Percentiles rank a stretch among this genome's conserved stretches.
phyloP scores from a whole-genome alignment of 164 flowering plant species.

The Nymphaea thermarum region DNA sequence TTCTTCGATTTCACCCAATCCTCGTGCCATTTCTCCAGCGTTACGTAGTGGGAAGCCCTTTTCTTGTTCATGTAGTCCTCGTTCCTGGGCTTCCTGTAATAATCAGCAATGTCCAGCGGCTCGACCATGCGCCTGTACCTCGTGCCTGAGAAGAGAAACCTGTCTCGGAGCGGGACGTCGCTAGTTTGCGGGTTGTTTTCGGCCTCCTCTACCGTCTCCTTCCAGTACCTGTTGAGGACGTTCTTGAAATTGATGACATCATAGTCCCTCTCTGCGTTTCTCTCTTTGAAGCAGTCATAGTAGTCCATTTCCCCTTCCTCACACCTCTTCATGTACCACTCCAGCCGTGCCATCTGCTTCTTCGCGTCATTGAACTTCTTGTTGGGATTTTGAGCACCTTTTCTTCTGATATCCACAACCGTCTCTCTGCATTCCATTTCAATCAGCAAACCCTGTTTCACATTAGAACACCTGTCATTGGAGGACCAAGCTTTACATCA shows the following conservation, averaged over 20 bases:
- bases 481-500: too few relatives aligned
- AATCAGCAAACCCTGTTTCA: too few relatives aligned
- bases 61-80: too few relatives aligned
- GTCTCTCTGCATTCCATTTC: neutral
- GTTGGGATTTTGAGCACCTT: neutral
- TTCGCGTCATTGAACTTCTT: neutral
- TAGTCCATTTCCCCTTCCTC: neutral
- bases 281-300: neutral
- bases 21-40: neutral
- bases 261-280: neutral
- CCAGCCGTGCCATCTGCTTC: neutral
- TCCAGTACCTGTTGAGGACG: neutral
- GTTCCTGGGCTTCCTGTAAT: too few relatives aligned
- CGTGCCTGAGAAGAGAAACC: neutral
- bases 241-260: neutral
- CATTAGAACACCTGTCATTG: too few relatives aligned
- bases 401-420: neutral
- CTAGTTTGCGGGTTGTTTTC: neutral
- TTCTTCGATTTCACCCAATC: neutral
- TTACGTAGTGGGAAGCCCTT: neutral
- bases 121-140: neutral
- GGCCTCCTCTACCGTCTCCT: neutral
- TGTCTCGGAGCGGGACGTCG: neutral
- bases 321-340: neutral
- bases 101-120: neutral